phyloP scores from a whole-genome alignment of 225 moss, liverwort and hornwort genomes.

The Ulota crispa region DNA sequence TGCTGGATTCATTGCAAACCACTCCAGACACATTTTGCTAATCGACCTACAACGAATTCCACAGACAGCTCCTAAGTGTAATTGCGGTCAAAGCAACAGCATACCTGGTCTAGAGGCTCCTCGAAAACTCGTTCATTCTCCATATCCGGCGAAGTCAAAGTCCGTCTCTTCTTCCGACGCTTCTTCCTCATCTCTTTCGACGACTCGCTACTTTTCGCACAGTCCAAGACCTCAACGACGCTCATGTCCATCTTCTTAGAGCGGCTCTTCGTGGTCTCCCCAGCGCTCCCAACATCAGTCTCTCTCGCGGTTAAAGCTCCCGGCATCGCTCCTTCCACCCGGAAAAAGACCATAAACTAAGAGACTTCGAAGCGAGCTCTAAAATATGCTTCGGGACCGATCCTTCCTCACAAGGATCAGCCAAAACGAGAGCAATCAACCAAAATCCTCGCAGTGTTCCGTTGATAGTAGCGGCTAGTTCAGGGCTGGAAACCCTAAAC shows the following conservation, averaged over 20 bases:
- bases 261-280: constrained; percentile 5
- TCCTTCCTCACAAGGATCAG: background rate
- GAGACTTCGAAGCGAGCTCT: background rate
- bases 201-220: background rate
- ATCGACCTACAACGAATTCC: background rate
- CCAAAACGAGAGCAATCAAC: background rate
- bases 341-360: background rate
- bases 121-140: background rate
- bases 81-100: background rate
- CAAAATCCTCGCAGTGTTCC: background rate
- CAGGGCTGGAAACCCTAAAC: background rate
- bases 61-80: background rate
- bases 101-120: constrained; percentile 25
- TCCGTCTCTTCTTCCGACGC: constrained; percentile 36
- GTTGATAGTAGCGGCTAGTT: background rate
- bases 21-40: background rate
- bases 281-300: background rate
- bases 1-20: background rate
- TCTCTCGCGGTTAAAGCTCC: constrained; percentile 28
- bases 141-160: background rate
- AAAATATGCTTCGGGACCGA: background rate
- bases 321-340: constrained; percentile 25
- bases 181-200: constrained; percentile 31
- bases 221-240: background rate
- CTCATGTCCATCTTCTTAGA: background rate